Evolutionary conservation across 352 stramenopile genomes (phyloP), one percentile per base, ranked within the genome.

Genomic region (Pythium rhizo-oryzae): DNA sequence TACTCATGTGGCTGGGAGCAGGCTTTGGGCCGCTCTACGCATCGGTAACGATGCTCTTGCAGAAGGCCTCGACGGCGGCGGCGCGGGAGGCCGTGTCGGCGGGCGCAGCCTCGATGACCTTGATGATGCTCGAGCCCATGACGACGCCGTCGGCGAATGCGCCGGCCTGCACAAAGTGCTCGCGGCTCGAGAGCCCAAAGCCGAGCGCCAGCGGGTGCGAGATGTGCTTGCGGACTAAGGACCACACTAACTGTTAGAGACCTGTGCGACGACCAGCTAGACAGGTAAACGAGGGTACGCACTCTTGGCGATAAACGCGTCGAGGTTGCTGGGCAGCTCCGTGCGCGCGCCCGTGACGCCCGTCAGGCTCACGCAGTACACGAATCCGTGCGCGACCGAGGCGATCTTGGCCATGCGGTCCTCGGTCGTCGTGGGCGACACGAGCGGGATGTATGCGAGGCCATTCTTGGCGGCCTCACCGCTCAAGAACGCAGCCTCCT

Each of bases 371-470:
- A 96, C 88, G 59, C 86, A 93, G 76, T 96, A 96, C 47, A 94
- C 86, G 53, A 94, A 96, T n/a, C 88, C 88, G 67, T 90, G 81
- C 0, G 85, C 88, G 21, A 92, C 74, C 35, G 76, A 78, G 60
- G 76, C 77, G 46, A 96, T 94, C 23, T 88, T 66, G 65, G 71
- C 81, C 82, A 99, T 98, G 43, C 96, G 90, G 52, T 91, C 81
- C 65, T 99, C 97, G 16, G 96, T 98, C 35, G 96, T 99, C 39
- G 97, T 99, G 21, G 98, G 98, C 25, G 97, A 98, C 57, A 99
- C 91, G 9, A 99, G 84, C 15, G 98, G 96, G 54, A 99, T 96
- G 86, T 99, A 99, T 28, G 89, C 90, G 61, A 99, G 82, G 23
- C 89, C 89, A 76, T 97, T 74, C 59, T 92, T 90, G 53, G 91